Conservation (phyloP, 2,329 filamentous ascomycete species). For the Rachicladosporium sp. region DNA sequence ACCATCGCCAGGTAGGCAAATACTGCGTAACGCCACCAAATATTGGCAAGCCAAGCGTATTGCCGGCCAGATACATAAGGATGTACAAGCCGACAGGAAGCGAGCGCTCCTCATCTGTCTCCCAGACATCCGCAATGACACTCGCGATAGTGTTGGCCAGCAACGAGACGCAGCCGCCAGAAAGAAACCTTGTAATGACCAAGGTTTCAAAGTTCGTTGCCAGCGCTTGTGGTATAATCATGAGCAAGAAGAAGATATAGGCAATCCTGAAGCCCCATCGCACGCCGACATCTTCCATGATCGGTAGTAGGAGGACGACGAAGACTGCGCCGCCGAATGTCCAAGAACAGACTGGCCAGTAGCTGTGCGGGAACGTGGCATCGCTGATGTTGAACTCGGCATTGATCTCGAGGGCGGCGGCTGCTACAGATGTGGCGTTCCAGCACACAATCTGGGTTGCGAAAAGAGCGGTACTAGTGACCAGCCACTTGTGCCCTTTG, state of each 20-base stretch:
- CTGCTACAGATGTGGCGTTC: slow-evolving; percentile 27
- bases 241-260: slow-evolving; percentile 25
- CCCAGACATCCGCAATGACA: slow-evolving; percentile 29
- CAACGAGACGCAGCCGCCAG: slow-evolving; percentile 25
- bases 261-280: slow-evolving; percentile 17
- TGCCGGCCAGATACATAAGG: slow-evolving; percentile 22
- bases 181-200: slow-evolving; percentile 25
- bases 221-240: slow-evolving; percentile 27
- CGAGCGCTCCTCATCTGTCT: slow-evolving; percentile 18
- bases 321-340: slow-evolving; percentile 25
- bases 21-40: slow-evolving; percentile 23
- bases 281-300: slow-evolving; percentile 28
- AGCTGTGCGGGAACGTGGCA: slow-evolving; percentile 26
- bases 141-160: slow-evolving; percentile 25
- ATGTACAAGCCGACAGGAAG: slow-evolving; percentile 26
- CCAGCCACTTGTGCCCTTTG: slow-evolving; percentile 20
- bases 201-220: slow-evolving; percentile 28
- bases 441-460: slow-evolving; percentile 22
- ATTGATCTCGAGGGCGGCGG: slow-evolving; percentile 23
- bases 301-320: slow-evolving; percentile 23
- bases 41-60: slow-evolving; percentile 24
- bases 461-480: slow-evolving; percentile 20
- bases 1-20: slow-evolving; percentile 25
- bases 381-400: slow-evolving; percentile 23
- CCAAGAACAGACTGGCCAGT: slow-evolving; percentile 28